These are phyloP conservation scores for Sporothrix euskadiensis DNA, from an alignment of 2,329 filamentous ascomycete genomes.

Conservation along the genomic window DNA sequence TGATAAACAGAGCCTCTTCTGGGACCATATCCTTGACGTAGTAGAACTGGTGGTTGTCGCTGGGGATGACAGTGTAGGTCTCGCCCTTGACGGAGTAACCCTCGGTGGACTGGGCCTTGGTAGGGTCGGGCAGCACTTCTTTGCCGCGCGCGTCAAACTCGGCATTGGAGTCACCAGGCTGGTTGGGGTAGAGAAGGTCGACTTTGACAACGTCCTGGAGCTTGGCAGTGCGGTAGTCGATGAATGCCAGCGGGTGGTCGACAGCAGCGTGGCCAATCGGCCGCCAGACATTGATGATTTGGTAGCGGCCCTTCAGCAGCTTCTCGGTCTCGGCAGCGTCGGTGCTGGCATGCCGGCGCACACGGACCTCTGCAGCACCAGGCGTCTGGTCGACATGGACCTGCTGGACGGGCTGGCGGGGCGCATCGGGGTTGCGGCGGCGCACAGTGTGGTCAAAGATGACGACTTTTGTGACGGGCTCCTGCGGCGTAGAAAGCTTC, in stretches of 20 bases:
- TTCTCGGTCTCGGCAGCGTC: conserved; percentile 55
- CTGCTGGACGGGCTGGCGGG: conserved; percentile 66
- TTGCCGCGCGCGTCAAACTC: conserved; percentile 58
- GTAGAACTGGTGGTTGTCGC: conserved; percentile 60
- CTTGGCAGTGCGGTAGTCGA: conserved; percentile 63
- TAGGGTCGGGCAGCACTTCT: conserved; percentile 55
- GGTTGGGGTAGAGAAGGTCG: conserved; percentile 62
- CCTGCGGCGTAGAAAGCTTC: conserved; percentile 43
- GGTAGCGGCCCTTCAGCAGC: conserved; percentile 59
- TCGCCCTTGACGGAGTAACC: conserved; percentile 64
- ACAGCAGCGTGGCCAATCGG: conserved; percentile 63
- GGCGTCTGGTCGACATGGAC: conserved; percentile 74
- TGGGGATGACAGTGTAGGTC: conserved; percentile 61
- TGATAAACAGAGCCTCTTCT: conserved; percentile 51
- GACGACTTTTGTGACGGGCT: conserved; percentile 58
- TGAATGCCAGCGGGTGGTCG: conserved; percentile 64
- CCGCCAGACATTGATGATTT: conserved; percentile 72
- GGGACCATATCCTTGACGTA: conserved; percentile 68
- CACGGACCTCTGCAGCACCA: conserved; percentile 59
- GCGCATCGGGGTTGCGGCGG: conserved; percentile 52
- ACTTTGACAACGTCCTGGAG: conserved; percentile 61
- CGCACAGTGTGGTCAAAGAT: conserved; percentile 75
- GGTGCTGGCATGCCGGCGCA: conserved; percentile 56
- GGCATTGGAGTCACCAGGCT: conserved; percentile 34
- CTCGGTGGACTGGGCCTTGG: conserved; percentile 49